These are phyloP conservation scores for Verticillium tricorpus DNA, from an alignment of 2,329 filamentous ascomycete genomes.

Conservation along the genomic window DNA sequence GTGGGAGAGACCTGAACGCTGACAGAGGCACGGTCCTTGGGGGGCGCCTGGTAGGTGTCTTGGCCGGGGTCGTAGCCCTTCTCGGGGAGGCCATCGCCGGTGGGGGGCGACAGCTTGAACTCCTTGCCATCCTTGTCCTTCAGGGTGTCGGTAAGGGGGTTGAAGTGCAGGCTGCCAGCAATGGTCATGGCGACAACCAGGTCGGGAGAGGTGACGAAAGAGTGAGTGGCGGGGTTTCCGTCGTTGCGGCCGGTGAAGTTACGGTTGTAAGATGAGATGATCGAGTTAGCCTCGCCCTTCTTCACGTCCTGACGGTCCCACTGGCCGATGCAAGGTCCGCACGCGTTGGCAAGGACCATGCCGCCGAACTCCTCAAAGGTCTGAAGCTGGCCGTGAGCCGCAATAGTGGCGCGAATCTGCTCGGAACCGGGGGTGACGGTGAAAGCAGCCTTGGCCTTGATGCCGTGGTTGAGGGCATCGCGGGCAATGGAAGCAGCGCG, in stretches of 20 bases:
- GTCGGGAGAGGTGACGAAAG: slow-evolving; percentile 88
- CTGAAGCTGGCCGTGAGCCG: slow-evolving; percentile 82
- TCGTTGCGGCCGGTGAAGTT: slow-evolving; percentile 99
- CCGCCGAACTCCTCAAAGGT: slow-evolving; percentile 97
- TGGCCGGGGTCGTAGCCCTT: slow-evolving; percentile 85
- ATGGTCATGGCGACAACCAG: slow-evolving; percentile 82
- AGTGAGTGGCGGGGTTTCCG: slow-evolving; percentile 90
- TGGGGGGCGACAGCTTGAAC: slow-evolving; percentile 79
- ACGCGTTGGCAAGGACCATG: slow-evolving; percentile 91
- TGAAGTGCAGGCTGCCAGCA: slow-evolving; percentile 84
- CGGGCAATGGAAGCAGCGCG: slow-evolving; percentile 86
- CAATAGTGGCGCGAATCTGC: slow-evolving; percentile 92
- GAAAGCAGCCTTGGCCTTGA: slow-evolving; percentile 93
- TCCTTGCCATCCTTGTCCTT: slow-evolving; percentile 96
- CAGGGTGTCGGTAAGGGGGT: slow-evolving; percentile 86
- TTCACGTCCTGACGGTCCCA: slow-evolving; percentile 93
- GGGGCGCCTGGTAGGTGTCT: slow-evolving; percentile 95
- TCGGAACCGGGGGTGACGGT: slow-evolving; percentile 95
- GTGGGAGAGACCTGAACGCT: slow-evolving; percentile 78
- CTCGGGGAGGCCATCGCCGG: slow-evolving; percentile 73
- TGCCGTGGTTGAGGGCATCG: slow-evolving; percentile 84
- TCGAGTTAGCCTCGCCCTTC: slow-evolving; percentile 95
- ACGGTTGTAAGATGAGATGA: slow-evolving; percentile 98
- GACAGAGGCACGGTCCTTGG: slow-evolving; percentile 68
- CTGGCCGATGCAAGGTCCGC: slow-evolving; percentile 88